Conservation (phyloP, 306 rosid species). For the Carpinus fangiana region DNA sequence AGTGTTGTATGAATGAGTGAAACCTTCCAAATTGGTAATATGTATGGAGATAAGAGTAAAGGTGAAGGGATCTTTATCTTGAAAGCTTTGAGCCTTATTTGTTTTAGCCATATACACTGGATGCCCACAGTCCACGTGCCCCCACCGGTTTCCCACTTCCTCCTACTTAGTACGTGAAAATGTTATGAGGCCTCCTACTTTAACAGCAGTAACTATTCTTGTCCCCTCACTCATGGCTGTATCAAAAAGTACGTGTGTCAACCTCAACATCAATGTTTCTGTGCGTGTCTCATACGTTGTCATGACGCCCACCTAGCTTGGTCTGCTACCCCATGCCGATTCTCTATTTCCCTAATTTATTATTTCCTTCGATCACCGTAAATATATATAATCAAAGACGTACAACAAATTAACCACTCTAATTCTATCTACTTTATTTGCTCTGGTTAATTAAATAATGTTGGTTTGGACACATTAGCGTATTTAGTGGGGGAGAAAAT, state of each 20-base stretch:
- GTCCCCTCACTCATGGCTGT: slow-evolving; percentile 8
- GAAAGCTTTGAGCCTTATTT: neutral
- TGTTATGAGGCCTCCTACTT: slow-evolving; percentile 15
- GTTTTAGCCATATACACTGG: neutral
- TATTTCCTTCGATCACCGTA: neutral
- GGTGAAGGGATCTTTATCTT: neutral
- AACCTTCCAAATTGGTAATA: neutral
- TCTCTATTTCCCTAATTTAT: neutral
- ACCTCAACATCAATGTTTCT: neutral
- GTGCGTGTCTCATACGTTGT: neutral
- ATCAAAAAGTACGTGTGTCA: neutral
- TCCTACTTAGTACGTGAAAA: neutral
- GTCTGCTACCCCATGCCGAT: neutral
- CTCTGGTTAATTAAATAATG: neutral
- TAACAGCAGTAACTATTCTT: slow-evolving; percentile 17
- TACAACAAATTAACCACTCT: neutral
- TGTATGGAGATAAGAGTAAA: neutral
- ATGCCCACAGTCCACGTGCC: neutral
- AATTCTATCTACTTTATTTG: neutral
- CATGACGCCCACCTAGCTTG: neutral
- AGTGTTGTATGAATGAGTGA: neutral
- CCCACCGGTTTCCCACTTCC: slow-evolving; percentile 6
- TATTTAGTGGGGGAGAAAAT: neutral
- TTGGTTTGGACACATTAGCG: neutral
- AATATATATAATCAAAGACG: neutral